Conservation (phyloP, 768 basidiomycete species). For the Pisolithus marmoratus region DNA sequence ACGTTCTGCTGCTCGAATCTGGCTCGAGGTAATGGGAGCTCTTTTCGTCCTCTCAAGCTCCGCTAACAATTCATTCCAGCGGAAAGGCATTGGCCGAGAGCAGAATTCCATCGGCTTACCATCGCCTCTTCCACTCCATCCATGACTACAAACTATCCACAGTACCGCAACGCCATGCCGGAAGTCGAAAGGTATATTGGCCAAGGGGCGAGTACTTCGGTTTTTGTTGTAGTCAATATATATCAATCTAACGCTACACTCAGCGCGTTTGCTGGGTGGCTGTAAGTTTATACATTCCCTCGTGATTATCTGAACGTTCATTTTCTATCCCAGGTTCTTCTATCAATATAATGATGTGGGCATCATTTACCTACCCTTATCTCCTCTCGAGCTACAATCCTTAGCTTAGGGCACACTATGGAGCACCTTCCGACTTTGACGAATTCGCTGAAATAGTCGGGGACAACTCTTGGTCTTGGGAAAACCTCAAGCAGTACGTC, state of each 20-base stretch:
- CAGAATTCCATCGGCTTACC: slow-evolving; percentile 41
- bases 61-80: slow-evolving; percentile 22
- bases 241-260: neutral
- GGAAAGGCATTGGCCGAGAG: slow-evolving; percentile 36
- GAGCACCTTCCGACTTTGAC: slow-evolving; percentile 64
- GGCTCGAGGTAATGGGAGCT: slow-evolving; percentile 40
- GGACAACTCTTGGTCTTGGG: slow-evolving; percentile 52
- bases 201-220: slow-evolving; percentile 49
- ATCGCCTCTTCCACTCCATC: slow-evolving; percentile 37
- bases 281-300: slow-evolving; percentile 39
- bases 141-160: slow-evolving; percentile 54
- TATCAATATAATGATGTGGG: slow-evolving; percentile 54
- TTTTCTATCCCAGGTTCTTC: slow-evolving; percentile 41
- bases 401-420: slow-evolving; percentile 43
- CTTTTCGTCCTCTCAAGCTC: neutral
- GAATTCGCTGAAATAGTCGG: slow-evolving; percentile 54
- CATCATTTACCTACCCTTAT: neutral
- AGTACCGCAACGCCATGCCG: slow-evolving; percentile 47
- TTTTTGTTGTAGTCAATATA: neutral
- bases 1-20: slow-evolving; percentile 36
- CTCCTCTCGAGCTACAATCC: slow-evolving; percentile 4
- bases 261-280: slow-evolving; percentile 67
- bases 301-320: neutral
- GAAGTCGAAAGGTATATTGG: slow-evolving; percentile 48
- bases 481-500: slow-evolving; percentile 44